These are phyloP conservation scores for Salisapilia sapeloensis DNA, from an alignment of 352 stramenopile genomes.

Conservation along the genomic window DNA sequence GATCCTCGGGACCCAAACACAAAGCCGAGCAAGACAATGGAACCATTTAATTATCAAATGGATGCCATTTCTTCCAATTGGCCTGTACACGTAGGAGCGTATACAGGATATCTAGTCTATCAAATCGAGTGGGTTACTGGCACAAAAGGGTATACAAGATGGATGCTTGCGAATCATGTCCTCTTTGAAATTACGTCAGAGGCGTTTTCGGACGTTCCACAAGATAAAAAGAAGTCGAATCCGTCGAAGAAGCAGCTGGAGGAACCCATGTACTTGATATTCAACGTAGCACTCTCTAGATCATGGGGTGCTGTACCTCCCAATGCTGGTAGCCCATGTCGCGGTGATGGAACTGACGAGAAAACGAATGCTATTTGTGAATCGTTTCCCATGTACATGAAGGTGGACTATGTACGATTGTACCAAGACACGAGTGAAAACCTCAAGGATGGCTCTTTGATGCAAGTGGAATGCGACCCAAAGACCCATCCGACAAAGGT, in stretches of 20 bases:
- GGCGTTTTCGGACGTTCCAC: conserved; percentile 27
- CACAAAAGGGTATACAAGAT: conserved; percentile 38
- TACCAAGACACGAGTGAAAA: conserved; percentile 37
- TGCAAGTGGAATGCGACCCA: conserved; percentile 40
- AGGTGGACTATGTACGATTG: conserved; percentile 52
- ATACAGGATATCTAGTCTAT: conserved; percentile 39
- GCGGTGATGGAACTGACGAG: conserved; percentile 21
- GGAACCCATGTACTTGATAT: conserved; percentile 87
- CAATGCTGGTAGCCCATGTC: conserved; percentile 25
- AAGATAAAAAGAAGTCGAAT: conserved; percentile 22
- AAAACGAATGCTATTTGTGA: conserved; percentile 34
- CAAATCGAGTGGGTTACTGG: conserved; percentile 62
- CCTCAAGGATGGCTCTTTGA: conserved; percentile 18
- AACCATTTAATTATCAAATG: conserved; percentile 60
- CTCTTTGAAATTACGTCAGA: conserved; percentile 47
- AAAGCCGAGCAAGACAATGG: conserved; percentile 32
- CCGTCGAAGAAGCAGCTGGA: conserved; percentile 51
- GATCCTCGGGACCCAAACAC: conserved; percentile 13
- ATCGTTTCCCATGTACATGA: conserved; percentile 57
- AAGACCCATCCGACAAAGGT: conserved; percentile 30
- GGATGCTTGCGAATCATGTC: conserved; percentile 35
- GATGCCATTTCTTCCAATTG: conserved; percentile 63
- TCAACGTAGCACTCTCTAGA: conserved; percentile 86
- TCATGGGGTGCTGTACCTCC: conserved; percentile 64
- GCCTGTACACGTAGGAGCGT: conserved; percentile 34